These are phyloP conservation scores for Obelidium mucronatum DNA, from an alignment of 192 early-diverging fungal genomes.

Conservation along the genomic window DNA sequence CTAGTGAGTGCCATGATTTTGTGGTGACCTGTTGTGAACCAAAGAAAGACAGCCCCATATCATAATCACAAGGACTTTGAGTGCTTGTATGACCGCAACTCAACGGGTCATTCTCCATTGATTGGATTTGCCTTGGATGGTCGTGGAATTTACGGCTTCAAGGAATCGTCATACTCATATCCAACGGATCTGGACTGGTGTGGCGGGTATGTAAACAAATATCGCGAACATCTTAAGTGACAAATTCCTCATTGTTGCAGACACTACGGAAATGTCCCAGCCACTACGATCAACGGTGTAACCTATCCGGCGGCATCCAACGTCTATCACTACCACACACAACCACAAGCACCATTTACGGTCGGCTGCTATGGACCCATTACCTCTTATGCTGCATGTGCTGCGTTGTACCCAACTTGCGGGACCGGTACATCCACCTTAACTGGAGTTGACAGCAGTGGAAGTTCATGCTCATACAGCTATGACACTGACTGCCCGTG, in stretches of 20 bases:
- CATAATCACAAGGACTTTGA: neutral
- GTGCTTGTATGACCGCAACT: conserved; percentile 1
- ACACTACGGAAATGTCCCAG: conserved; percentile 20
- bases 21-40: neutral
- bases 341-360: neutral
- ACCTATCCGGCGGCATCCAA: conserved; percentile 20
- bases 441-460: neutral
- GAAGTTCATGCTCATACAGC: neutral
- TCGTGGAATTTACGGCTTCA: conserved; percentile 9
- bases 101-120: conserved; percentile 15
- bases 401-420: conserved; percentile 4
- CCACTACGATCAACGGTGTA: neutral
- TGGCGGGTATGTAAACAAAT: neutral
- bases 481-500: conserved; percentile 21
- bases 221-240: neutral
- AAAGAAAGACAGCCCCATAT: neutral
- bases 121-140: conserved; percentile 23
- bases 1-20: neutral
- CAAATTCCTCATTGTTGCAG: neutral
- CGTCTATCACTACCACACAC: conserved; percentile 20
- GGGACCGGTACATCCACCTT: conserved; percentile 11
- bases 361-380: conserved; percentile 1
- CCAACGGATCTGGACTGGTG: conserved; percentile 28
- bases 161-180: neutral
- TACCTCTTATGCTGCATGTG: conserved; percentile 1